A percentile compares a stretch with the other conserved stretches of the same genome.
These are phyloP conservation scores for Wilcoxina mikolae DNA, from an alignment of 495 filamentous ascomycete species.

Conservation along the genomic window DNA sequence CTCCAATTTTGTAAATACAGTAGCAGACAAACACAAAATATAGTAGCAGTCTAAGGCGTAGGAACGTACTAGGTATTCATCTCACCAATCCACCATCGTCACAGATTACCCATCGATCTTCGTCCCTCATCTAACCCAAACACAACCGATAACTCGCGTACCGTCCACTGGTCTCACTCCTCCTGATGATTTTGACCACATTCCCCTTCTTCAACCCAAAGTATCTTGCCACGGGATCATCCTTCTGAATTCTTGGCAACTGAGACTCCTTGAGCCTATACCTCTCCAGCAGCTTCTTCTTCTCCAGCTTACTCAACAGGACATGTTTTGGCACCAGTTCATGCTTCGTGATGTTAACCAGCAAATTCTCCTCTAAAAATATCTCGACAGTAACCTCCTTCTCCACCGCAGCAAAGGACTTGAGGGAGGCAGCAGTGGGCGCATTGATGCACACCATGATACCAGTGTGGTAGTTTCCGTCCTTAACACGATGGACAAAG, in stretches of 20 bases:
- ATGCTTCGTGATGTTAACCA: constrained; percentile 97
- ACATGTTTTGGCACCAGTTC: constrained; percentile 92
- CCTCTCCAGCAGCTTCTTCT: constrained; percentile 60
- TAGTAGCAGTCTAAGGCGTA: neutral
- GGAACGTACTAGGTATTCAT: neutral
- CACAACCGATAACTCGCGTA: constrained; percentile 52
- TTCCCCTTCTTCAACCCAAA: constrained; percentile 81
- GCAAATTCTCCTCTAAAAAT: constrained; percentile 85
- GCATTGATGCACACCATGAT: constrained; percentile 72
- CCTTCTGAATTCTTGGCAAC: constrained; percentile 76
- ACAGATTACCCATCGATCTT: neutral
- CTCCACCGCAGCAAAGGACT: constrained; percentile 56
- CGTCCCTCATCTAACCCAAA: constrained; percentile 11
- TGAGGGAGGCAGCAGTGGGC: constrained; percentile 70
- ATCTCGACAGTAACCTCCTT: constrained; percentile 64
- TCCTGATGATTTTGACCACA: constrained; percentile 95
- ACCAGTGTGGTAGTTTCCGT: constrained; percentile 69
- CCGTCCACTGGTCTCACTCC: constrained; percentile 58
- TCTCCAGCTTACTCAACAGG: constrained; percentile 78
- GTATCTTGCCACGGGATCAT: constrained; percentile 86
- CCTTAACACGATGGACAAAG: constrained; percentile 66
- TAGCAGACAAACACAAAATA: neutral
- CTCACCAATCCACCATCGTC: neutral
- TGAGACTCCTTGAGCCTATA: constrained; percentile 96
- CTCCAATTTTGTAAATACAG: constrained; percentile 6